Percentiles rank a stretch among this genome's conserved stretches.
These are phyloP conservation scores for Aristolochia californica DNA, from an alignment of 164 flowering plant genomes.

Conservation along the genomic window DNA sequence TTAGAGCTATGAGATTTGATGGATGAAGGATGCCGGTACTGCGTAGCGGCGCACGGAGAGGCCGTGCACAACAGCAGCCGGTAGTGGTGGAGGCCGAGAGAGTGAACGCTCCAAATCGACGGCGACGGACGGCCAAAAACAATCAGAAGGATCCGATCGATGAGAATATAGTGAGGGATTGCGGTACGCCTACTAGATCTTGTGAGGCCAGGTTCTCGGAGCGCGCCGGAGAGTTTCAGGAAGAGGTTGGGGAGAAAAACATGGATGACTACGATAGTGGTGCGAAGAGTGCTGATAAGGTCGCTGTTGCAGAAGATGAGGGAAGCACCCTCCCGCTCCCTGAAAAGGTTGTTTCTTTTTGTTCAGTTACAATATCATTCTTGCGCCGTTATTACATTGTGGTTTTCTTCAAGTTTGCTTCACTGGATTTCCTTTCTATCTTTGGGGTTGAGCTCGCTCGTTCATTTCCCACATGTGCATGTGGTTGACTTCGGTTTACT, in stretches of 20 bases:
- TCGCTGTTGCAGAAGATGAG: slow-evolving; percentile 54
- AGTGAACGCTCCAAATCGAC: slow-evolving; percentile 6
- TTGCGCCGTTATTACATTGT: too few species aligned
- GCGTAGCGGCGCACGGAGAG: slow-evolving; percentile 51
- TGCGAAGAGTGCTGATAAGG: slow-evolving; percentile 46
- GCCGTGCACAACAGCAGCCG: slow-evolving; percentile 24
- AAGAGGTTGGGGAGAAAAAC: slow-evolving; percentile 23
- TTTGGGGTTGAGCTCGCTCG: too few species aligned
- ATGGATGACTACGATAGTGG: slow-evolving; percentile 66
- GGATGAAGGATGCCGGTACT: slow-evolving; percentile 58
- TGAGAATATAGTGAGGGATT: slow-evolving; percentile 11
- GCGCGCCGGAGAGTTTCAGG: slow-evolving; percentile 9
- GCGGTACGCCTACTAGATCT: slow-evolving; percentile 5
- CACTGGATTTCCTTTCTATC: too few species aligned
- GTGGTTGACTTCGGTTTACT: too few species aligned
- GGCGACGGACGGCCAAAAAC: slow-evolving; percentile 17
- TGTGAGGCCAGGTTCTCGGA: background rate
- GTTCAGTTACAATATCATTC: background rate
- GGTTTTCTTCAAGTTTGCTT: too few species aligned
- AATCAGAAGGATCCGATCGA: slow-evolving; percentile 10
- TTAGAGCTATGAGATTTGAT: slow-evolving; percentile 23
- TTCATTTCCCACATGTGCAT: too few species aligned
- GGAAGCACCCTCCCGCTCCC: slow-evolving; percentile 70
- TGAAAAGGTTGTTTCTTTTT: slow-evolving; percentile 47
- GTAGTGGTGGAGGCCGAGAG: slow-evolving; percentile 5